Base-by-base conservation (phyloP, 1,284 basidiomycete genomes). In the Apiotrichum brassicae region DNA sequence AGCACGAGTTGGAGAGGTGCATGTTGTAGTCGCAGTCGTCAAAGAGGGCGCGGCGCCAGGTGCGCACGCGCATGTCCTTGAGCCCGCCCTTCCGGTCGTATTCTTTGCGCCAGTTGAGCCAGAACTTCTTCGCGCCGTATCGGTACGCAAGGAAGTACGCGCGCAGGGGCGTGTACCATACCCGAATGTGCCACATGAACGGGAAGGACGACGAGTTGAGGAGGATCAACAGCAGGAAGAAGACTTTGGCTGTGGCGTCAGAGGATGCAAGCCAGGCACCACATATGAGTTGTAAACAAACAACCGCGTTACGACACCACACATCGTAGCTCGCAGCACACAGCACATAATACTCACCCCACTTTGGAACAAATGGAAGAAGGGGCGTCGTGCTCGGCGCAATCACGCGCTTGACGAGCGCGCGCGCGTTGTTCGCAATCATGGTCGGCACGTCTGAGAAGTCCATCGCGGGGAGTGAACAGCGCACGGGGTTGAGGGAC, bases 1-100 rank as follows among this genome's bases (percentile, higher is more conserved):
- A 71, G 23, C 59, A 61, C 60, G 67, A 70, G 53, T 74, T 74
- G 39, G 65, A 68, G 28, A 74, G 57, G 55, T 74, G 72, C 45
- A 68, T 50, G 53, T 74, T 74, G 58, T 68, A 72, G 56, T 74
- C 72, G 58, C 72, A 72, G 53, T 72, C 72, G 48, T 74, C 72
- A 11, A 65, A 34, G 51, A 61, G 63, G 6, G 68, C 71, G 16
- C 57, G 58, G 37, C 62, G 56, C 55, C 60, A 58, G 28, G 54
- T 48, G 35, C 53, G 53, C 13, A 56, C 51, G 26, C 61, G 48
- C 30, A 61, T 32, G 26, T 50, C 53, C 25, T 44, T 50, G 24
- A 72, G 52, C 16, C 62, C 66, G 34, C 65, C 66, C 2, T 34
- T 22, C 37, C 46, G 41, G 8, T 60, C 51, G 18, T 52, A 54